phyloP scores from a whole-genome alignment of 257 asterid species.

The Coffea eugenioides region DNA sequence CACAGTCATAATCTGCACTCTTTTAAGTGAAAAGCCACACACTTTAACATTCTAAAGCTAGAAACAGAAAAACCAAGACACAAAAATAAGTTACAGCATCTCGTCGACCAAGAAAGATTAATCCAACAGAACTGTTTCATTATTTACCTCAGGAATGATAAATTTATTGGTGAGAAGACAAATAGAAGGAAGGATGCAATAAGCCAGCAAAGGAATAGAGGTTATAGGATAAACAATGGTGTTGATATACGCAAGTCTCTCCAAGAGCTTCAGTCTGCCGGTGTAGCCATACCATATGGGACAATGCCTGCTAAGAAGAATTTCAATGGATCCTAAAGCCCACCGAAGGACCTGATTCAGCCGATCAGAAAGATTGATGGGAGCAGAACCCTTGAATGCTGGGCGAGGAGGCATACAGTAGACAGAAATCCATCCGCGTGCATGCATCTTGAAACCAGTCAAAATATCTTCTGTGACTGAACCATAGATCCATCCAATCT shows the following conservation, averaged over 20 bases:
- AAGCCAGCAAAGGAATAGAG: slow-evolving; percentile 76
- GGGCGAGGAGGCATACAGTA: slow-evolving; percentile 92
- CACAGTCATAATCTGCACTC: background rate
- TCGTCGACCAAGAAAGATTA: background rate
- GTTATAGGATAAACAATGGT: slow-evolving; percentile 86
- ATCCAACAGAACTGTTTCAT: background rate
- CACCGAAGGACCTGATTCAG: slow-evolving; percentile 92
- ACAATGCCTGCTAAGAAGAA: slow-evolving; percentile 84
- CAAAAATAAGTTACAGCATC: background rate
- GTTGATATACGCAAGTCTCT: slow-evolving; percentile 83
- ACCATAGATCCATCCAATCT: slow-evolving; percentile 97
- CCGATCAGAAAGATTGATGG: slow-evolving; percentile 93
- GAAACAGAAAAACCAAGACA: background rate
- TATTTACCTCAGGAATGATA: slow-evolving; percentile 71
- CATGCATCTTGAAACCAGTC: slow-evolving; percentile 95
- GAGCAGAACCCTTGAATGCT: slow-evolving; percentile 94
- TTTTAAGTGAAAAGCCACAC: background rate
- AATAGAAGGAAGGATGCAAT: slow-evolving; percentile 83
- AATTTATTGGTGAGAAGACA: slow-evolving; percentile 86
- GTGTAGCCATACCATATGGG: slow-evolving; percentile 90
- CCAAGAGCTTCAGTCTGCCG: slow-evolving; percentile 62
- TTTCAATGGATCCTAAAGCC: slow-evolving; percentile 94
- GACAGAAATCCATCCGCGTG: slow-evolving; percentile 87
- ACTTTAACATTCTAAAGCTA: background rate
- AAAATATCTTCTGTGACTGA: slow-evolving; percentile 92